Conservation (phyloP, 192 early-diverging fungal species). For the Dissophora globulifera region DNA sequence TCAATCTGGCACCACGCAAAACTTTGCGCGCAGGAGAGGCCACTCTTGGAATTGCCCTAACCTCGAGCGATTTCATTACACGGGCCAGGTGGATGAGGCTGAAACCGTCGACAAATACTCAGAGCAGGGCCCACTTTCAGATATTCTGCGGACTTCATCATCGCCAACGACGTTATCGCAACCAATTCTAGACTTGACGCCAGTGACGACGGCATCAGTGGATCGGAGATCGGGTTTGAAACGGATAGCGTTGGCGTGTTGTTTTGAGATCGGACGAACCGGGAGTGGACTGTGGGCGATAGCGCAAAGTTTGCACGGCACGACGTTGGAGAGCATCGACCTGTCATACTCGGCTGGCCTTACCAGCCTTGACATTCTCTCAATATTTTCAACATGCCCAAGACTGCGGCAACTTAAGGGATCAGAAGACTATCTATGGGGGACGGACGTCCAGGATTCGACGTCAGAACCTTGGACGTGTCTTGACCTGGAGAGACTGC, state of each 20-base stretch:
- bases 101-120: not conserved
- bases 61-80: not conserved
- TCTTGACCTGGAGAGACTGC: not conserved
- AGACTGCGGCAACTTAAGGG: not conserved
- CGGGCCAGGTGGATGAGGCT: not conserved
- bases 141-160: not conserved
- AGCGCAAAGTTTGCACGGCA: not conserved
- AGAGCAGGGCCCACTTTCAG: not conserved
- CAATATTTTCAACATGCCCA: not conserved
- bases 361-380: not conserved
- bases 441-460: not conserved
- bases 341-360: not conserved
- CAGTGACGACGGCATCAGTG: too few relatives aligned
- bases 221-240: too few relatives aligned
- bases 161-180: not conserved
- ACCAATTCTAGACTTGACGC: not conserved
- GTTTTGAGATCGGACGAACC: not conserved
- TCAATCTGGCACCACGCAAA: too few relatives aligned
- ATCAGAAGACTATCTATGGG: not conserved
- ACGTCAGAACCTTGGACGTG: not conserved
- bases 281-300: not conserved
- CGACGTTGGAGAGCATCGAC: not conserved
- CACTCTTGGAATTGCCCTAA: constrained; percentile 1
- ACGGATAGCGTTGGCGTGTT: not conserved
- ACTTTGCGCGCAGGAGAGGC: too few relatives aligned